phyloP scores from a whole-genome alignment of 768 basidiomycete genomes.

The Mycena crocata region DNA sequence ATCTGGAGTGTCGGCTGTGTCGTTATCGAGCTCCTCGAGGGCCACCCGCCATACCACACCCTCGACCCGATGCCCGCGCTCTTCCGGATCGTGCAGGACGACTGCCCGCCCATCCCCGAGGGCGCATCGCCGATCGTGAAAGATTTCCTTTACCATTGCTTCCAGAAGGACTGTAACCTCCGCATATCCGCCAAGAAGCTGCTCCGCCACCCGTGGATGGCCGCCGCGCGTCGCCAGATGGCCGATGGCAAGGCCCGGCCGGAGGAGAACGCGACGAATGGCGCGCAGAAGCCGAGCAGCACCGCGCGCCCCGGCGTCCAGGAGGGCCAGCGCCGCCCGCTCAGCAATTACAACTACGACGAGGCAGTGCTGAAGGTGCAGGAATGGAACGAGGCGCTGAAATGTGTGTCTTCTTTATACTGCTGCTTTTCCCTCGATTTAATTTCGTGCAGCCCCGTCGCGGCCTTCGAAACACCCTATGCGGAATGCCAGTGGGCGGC shows the following conservation, averaged over 20 bases:
- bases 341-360: constrained; percentile 90
- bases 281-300: constrained; percentile 48
- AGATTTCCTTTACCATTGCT: constrained; percentile 97
- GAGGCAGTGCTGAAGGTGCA: constrained; percentile 95
- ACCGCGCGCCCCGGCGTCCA: constrained; percentile 47
- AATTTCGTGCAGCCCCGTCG: constrained; percentile 66
- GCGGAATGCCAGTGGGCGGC: constrained; percentile 53
- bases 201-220: constrained; percentile 96
- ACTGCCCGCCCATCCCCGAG: constrained; percentile 96
- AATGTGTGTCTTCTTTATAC: constrained; percentile 64
- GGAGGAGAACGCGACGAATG: constrained; percentile 49
- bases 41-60: constrained; percentile 95
- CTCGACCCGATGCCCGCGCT: constrained; percentile 98
- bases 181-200: constrained; percentile 95
- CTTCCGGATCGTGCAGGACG: constrained; percentile 98
- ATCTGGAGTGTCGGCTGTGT: constrained; percentile 99
- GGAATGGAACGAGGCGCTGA: constrained; percentile 98
- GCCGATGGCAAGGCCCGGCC: constrained; percentile 49
- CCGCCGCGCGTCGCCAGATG: constrained; percentile 83
- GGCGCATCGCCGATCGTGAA: constrained; percentile 95
- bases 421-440: constrained; percentile 22
- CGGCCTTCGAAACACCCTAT: constrained; percentile 76
- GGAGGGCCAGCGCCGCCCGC: constrained; percentile 51
- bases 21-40: constrained; percentile 93
- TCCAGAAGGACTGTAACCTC: constrained; percentile 97